Evolutionary conservation across 2,329 filamentous ascomycete species (phyloP).

Genomic region (Rhynchosporium secalis): DNA sequence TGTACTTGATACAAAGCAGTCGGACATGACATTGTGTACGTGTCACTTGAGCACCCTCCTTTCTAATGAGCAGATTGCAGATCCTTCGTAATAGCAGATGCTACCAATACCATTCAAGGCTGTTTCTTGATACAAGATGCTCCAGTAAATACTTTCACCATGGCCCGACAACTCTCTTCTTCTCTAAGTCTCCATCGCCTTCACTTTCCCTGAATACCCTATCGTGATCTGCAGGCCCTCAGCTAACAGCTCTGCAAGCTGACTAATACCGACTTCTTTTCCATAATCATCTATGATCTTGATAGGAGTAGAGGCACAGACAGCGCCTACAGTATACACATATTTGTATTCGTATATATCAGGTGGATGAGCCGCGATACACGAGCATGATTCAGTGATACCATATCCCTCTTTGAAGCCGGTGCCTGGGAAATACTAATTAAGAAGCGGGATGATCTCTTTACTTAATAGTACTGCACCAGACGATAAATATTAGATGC

Average conservation of each 20-base stretch:
- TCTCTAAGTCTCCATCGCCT: conserved; percentile 46
- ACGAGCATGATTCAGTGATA: conserved; percentile 60
- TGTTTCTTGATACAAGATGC: no score
- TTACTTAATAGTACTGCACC: conserved; percentile 51
- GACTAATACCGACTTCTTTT: conserved; percentile 50
- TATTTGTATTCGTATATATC: conserved; percentile 58
- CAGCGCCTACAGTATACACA: conserved; percentile 54
- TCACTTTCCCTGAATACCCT: conserved; percentile 64
- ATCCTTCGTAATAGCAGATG: no score
- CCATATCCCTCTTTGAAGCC: conserved; percentile 53
- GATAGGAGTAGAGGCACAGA: conserved; percentile 59
- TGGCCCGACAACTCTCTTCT: conserved; percentile 59
- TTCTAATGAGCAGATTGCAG: no score
- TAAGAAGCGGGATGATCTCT: conserved; percentile 41
- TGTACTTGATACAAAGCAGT: no score
- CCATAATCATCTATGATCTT: conserved; percentile 60
- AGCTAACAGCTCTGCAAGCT: conserved; percentile 63
- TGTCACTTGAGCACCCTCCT: no score
- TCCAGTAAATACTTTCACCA: conserved; percentile 51
- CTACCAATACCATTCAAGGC: conserved; percentile 42
- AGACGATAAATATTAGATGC: conserved; percentile 46
- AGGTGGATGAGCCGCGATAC: conserved; percentile 61
- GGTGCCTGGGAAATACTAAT: conserved; percentile 45
- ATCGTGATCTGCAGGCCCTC: conserved; percentile 71
- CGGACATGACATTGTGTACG: no score